phyloP scores from a whole-genome alignment of 306 rosid species.

The Morella rubra region DNA sequence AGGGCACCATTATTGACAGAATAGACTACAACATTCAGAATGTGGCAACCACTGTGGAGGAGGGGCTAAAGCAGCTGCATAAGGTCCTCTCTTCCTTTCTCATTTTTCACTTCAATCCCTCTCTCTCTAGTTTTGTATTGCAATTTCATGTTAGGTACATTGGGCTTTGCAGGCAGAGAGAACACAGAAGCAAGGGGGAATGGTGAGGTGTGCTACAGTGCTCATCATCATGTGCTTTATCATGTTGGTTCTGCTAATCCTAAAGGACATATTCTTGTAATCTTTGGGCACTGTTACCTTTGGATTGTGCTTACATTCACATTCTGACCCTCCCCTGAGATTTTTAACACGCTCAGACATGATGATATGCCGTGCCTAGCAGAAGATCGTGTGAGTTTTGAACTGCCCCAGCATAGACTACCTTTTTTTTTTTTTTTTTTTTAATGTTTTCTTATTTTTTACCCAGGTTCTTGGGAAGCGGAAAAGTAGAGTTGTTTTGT shows the following conservation, averaged over 20 bases:
- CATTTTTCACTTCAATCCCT: slow-evolving; percentile 5
- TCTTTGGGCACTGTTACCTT: slow-evolving; percentile 25
- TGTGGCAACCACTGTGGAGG: slow-evolving; percentile 89
- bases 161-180: slow-evolving; percentile 82
- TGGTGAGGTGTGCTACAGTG: slow-evolving; percentile 90
- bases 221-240: slow-evolving; percentile 92
- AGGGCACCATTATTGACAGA: slow-evolving; percentile 98
- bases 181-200: slow-evolving; percentile 91
- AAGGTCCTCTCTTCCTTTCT: slow-evolving; percentile 51
- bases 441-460: slow-evolving; percentile 11
- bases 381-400: slow-evolving; percentile 38
- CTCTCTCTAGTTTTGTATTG: neutral
- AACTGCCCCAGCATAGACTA: slow-evolving; percentile 20
- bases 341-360: slow-evolving; percentile 27
- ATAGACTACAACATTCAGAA: slow-evolving; percentile 97
- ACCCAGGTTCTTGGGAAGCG: slow-evolving; percentile 20
- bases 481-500: slow-evolving; percentile 12
- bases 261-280: slow-evolving; percentile 88
- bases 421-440: slow-evolving; percentile 23
- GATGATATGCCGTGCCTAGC: slow-evolving; percentile 24
- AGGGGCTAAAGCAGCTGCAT: slow-evolving; percentile 92
- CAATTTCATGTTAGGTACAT: slow-evolving; percentile 20
- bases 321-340: slow-evolving; percentile 35
- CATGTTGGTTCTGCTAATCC: slow-evolving; percentile 82
- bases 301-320: slow-evolving; percentile 36